Evolutionary conservation across 2,329 filamentous ascomycete genomes (phyloP), one percentile per base, ranked within the genome.

Genomic region (Aspergillus sp.): DNA sequence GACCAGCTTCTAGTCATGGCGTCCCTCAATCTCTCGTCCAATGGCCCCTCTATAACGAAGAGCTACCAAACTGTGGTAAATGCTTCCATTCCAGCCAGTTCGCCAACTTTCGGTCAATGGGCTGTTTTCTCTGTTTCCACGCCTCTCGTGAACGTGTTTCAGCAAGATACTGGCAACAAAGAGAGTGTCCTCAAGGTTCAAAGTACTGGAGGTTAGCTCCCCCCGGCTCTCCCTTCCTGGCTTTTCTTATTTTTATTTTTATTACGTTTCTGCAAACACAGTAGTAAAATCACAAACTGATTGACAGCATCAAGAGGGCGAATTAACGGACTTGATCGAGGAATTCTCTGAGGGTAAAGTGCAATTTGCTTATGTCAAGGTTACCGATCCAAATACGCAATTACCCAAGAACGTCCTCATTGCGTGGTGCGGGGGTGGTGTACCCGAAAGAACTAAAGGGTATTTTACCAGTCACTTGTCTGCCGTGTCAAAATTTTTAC

Each of bases 361-460:
- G 55, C 93, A 98, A 70, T 98, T 96, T 70, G 93, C 90, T 27
- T 97, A 94, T 61, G 84, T 93, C 59, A 96, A 95, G 71, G 85
- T 98, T 72, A 95, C 90, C 67, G 93, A 98, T 64, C 87, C 90
- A 43, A 98, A 98, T 68, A 88, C 86, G 3, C 74, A 77, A 19
- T 80, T 98, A 11, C 90, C 91, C 39, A 98, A 98, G 75, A 87
- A 84, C 65, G 88, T 95, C 47, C 78, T 98, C 54, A 89, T 98
- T 64, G 90, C 87, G 54, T 98, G 93, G 86, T 98, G 93, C 67
- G 93, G 93, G 54, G 91, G 94, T 62, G 93, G 93, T 57, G 93
- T 98, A 11, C 93, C 93, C n/a, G 93, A 98, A 71, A 79, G 91
- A 59, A 97, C 91, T 49, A 98, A 97, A 72, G 93, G 93, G 53